phyloP scores from a whole-genome alignment of 441 rosid genomes.

The Rhodomyrtus psidioides region DNA sequence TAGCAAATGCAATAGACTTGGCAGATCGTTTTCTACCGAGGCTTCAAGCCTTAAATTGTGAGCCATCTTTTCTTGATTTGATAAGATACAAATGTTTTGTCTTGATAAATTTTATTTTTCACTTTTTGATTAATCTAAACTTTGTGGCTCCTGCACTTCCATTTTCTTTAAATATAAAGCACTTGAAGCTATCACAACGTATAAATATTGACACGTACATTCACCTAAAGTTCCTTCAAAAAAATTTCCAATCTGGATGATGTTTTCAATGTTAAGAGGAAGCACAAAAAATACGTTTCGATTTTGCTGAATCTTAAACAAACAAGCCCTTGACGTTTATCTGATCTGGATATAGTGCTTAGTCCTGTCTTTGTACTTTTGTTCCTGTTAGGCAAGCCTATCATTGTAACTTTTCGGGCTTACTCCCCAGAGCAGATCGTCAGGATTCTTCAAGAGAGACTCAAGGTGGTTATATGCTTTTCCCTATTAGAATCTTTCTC shows the following conservation, averaged over 20 bases:
- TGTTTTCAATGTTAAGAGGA: neutral
- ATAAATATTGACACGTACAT: neutral
- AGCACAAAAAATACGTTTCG: neutral
- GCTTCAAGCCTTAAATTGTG: neutral
- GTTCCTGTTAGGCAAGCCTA: constrained; percentile 57
- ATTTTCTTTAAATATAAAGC: neutral
- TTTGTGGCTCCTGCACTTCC: neutral
- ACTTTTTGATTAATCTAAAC: neutral
- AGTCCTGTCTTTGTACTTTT: neutral
- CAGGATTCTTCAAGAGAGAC: constrained; percentile 71
- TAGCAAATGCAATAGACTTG: constrained; percentile 89
- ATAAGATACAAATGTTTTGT: neutral
- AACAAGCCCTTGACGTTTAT: neutral
- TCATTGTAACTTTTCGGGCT: constrained; percentile 71
- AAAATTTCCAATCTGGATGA: neutral
- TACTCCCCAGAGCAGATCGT: constrained; percentile 79
- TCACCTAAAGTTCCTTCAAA: neutral
- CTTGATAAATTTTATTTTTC: neutral
- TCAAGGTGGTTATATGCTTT: constrained; percentile 36
- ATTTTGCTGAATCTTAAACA: neutral
- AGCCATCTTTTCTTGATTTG: neutral
- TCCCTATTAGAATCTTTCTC: neutral
- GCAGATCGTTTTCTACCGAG: constrained; percentile 14
- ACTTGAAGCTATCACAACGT: neutral
- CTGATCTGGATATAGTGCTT: neutral